Evolutionary conservation across 2,329 filamentous ascomycete species (phyloP), one percentile per base, ranked within the genome.

Genomic region (Venturiaceae sp.): DNA sequence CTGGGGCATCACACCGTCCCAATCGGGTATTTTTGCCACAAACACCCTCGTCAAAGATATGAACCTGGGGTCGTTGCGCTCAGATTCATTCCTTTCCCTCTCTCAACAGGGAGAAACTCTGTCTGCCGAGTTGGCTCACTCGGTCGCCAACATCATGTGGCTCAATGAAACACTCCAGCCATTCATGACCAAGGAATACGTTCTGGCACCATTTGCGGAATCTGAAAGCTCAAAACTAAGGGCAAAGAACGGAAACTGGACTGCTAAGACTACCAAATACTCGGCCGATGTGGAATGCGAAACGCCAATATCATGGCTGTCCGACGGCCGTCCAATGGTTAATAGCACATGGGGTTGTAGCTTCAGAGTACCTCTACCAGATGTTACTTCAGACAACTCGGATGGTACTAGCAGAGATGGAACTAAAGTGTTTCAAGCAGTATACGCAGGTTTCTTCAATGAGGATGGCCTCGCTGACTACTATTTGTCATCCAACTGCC

Each of bases 1-100:
- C 2, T 83, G 79, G 78, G 68, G 75, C 0, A 61, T 85, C 0
- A 83, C 81, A 0, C 82, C 82, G 0, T 63, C 79, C 0, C 80
- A 84, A 63, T 76, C 79, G 28, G 76, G 80, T n/a, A 74, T 84
- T 0, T 78, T 85, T 5, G 76, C 78, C 0, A 72, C 69, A 0
- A 64, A 66, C 0, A 64, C 64, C 0, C 65, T 80, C 0, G 63
- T 50, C 0, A 65, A 68, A 1, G 65, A 61, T 0, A 53, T 63
- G 0, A 2, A 60, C 0, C 5, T 54, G 0, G 6, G 62, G 0
- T 72, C 72, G 55, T 39, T 44, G 0, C 60, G 60, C 0, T 69
- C 70, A 0, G 69, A 63, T 0, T 21, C 34, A 0, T 67, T 68
- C 28, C 58, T 71, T 0, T 63, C 74, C 0, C 16, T 72, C 0